Percentiles rank a stretch among this genome's conserved stretches.
Conservation (phyloP, 2,329 filamentous ascomycete species). For the Sarocladiaceae sp. region DNA sequence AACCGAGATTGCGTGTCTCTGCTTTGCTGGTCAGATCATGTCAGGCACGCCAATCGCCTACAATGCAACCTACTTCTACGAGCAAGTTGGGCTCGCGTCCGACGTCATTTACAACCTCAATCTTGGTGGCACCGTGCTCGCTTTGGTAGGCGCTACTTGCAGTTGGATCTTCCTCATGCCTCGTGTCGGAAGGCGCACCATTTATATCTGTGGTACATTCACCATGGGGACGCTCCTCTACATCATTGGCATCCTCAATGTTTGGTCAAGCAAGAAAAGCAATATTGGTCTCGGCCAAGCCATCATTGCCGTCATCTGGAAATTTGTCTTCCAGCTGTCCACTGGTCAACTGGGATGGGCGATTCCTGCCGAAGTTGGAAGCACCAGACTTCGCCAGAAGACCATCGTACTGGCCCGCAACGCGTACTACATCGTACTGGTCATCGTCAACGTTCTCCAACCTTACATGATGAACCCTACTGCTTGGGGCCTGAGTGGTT, state of each 20-base stretch:
- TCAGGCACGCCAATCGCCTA: conserved; percentile 28
- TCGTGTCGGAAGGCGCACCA: conserved; percentile 35
- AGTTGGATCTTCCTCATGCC: conserved; percentile 35
- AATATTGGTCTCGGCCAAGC: conserved; percentile 22
- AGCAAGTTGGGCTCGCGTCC: conserved; percentile 26
- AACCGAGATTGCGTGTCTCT: conserved; percentile 32
- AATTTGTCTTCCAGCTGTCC: conserved; percentile 28
- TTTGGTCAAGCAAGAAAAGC: conserved; percentile 26
- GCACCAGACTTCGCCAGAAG: conserved; percentile 18
- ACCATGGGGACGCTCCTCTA: conserved; percentile 29
- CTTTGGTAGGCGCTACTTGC: conserved; percentile 34
- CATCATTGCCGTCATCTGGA: conserved; percentile 27
- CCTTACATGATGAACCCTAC: conserved; percentile 32
- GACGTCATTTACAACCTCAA: conserved; percentile 26
- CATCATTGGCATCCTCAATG: conserved; percentile 36
- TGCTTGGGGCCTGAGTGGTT: conserved; percentile 30
- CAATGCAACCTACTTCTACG: conserved; percentile 33
- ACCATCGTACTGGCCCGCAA: conserved; percentile 18
- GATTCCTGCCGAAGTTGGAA: conserved; percentile 23
- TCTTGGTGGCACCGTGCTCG: conserved; percentile 33
- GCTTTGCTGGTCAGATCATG: conserved; percentile 29
- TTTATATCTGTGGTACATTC: conserved; percentile 39
- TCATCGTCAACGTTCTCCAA: conserved; percentile 15
- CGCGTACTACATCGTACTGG: conserved; percentile 16
- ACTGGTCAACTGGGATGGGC: conserved; percentile 27